phyloP scores from a whole-genome alignment of 2,329 filamentous ascomycete species.

The Diaporthe citri region DNA sequence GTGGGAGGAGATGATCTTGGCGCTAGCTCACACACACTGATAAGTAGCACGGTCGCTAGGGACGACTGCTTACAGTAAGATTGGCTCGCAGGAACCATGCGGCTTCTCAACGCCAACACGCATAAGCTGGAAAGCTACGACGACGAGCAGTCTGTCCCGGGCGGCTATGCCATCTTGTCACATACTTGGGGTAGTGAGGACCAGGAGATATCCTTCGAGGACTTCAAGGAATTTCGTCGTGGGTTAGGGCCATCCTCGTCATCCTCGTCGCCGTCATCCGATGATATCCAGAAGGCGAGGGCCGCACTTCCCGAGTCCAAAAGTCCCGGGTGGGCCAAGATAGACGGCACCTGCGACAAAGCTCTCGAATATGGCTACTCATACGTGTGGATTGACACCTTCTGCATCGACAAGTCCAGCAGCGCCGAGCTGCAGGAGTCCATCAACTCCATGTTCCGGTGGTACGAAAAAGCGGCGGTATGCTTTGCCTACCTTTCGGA shows the following conservation, averaged over 20 bases:
- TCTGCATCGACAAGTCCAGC: conserved; percentile 25
- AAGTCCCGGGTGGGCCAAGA: conserved; percentile 8
- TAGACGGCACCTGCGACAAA: conserved; percentile 6
- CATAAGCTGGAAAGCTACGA: conserved; percentile 21
- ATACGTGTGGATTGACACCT: not conserved
- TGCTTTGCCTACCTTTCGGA: conserved; percentile 15
- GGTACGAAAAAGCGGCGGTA: not conserved
- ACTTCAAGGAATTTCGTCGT: conserved; percentile 1
- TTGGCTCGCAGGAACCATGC: not conserved
- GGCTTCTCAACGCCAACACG: conserved; percentile 19
- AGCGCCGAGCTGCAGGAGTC: conserved; percentile 17
- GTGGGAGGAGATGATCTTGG: not conserved
- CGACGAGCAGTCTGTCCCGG: conserved; percentile 10
- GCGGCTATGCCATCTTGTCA: conserved; percentile 6
- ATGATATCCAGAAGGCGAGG: conserved; percentile 1
- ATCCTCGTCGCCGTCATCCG: not conserved
- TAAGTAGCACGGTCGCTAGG: not conserved
- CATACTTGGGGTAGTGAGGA: conserved; percentile 5
- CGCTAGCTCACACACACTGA: too few species aligned
- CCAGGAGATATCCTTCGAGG: conserved; percentile 20
- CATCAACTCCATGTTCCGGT: conserved; percentile 19
- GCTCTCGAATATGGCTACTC: not conserved
- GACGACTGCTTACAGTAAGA: not conserved
- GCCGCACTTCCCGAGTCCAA: conserved; percentile 1
- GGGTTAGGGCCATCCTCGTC: not conserved